Conservation (phyloP, 2,329 filamentous ascomycete species). For the Anisogramma anomala region DNA sequence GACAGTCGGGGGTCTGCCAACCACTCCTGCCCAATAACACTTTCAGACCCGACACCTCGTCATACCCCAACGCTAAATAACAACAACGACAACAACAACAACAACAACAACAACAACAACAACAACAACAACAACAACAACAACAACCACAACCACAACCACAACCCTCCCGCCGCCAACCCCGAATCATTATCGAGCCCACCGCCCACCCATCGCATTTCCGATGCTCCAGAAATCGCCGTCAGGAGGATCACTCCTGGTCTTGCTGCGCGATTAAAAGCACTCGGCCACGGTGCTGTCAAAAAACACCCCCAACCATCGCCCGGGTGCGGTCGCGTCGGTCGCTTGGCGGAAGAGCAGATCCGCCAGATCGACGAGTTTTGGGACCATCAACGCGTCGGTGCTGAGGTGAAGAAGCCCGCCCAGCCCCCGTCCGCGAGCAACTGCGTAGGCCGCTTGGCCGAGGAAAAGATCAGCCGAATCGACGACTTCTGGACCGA, state of each 20-base stretch:
- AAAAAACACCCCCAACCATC: conserved; percentile 27
- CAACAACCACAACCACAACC: conserved; percentile 1
- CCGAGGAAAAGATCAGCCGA: conserved; percentile 57
- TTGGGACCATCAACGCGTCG: conserved; percentile 31
- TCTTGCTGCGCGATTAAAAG: conserved; percentile 52
- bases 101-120: conserved; percentile 15
- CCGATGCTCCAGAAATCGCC: conserved; percentile 17
- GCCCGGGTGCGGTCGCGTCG: conserved; percentile 38
- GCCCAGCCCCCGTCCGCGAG: conserved; percentile 23
- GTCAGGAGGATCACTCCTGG: conserved; percentile 47
- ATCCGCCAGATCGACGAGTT: no score
- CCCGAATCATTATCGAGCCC: no score
- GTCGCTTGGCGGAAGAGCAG: conserved; percentile 59
- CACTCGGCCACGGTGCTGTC: conserved; percentile 45
- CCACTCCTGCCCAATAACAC: conserved; percentile 11
- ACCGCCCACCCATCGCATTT: conserved; percentile 6
- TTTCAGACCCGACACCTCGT: conserved; percentile 12
- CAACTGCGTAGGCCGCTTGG: conserved; percentile 53
- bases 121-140: conserved; percentile 8
- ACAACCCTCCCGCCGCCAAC: conserved; percentile 4
- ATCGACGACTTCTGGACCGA: conserved; percentile 52
- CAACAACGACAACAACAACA: conserved; percentile 14
- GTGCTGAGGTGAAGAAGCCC: conserved; percentile 30
- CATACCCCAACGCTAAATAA: conserved; percentile 16
- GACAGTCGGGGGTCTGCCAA: not conserved